Conservation (phyloP, 176 grass and related monocot species). For the Oryza glaberrima region DNA sequence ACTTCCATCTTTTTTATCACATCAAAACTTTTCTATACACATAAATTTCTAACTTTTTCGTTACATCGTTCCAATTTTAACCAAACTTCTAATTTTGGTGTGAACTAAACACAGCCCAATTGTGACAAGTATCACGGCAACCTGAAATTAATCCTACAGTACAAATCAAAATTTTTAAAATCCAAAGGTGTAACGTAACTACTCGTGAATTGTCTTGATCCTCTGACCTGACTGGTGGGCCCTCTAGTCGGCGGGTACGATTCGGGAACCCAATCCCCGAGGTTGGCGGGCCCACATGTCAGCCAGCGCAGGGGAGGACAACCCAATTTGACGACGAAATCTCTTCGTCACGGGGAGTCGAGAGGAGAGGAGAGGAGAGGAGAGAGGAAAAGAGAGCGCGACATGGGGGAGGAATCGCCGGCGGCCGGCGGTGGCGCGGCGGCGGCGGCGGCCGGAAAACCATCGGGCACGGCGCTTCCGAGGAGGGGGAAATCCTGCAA, state of each 20-base stretch:
- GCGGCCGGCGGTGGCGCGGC: conserved; percentile 50
- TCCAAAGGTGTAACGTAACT: not conserved
- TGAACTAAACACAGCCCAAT: too few species aligned
- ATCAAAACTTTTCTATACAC: too few species aligned
- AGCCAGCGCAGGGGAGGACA: not conserved
- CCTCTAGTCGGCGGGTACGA: not conserved
- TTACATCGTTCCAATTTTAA: too few species aligned
- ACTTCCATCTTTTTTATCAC: too few species aligned
- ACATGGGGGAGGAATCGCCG: conserved; percentile 62
- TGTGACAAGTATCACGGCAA: not conserved
- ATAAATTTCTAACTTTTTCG: too few species aligned
- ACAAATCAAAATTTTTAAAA: not conserved
- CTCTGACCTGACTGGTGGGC: not conserved
- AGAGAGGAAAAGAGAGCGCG: not conserved
- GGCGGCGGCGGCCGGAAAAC: conserved; percentile 17
- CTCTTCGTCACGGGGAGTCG: conserved; percentile 2
- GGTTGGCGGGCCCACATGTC: conserved; percentile 27
- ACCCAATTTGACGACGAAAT: conserved; percentile 2
- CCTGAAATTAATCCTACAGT: not conserved
- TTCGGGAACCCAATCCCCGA: not conserved
- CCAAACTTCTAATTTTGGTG: too few species aligned
- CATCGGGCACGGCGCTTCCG: not conserved
- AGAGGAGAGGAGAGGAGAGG: not conserved
- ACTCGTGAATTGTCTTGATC: too few species aligned
- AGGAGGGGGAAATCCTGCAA: conserved; percentile 92